Conservation (phyloP, 441 rosid species). For the Adansonia madagascariensis region DNA sequence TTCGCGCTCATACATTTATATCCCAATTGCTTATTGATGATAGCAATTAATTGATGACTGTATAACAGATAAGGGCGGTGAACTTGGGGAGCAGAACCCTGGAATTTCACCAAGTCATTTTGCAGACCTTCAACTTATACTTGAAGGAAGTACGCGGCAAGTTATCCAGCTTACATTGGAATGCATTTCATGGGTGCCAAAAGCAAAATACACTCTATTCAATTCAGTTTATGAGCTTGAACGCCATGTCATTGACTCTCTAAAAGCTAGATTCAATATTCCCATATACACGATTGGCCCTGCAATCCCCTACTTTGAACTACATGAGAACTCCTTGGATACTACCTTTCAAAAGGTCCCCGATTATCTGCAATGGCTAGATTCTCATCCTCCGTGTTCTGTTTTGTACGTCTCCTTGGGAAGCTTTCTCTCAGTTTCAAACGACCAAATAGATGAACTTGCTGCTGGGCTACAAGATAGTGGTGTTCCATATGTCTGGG, state of each 20-base stretch:
- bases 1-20: not conserved
- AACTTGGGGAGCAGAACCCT: not conserved
- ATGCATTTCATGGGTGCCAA: conserved; percentile 27
- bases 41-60: not conserved
- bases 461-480: conserved; percentile 28
- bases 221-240: conserved; percentile 46
- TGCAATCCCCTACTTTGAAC: conserved; percentile 40
- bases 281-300: conserved; percentile 45
- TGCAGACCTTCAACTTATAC: conserved; percentile 27
- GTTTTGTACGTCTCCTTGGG: conserved; percentile 39
- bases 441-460: conserved; percentile 36
- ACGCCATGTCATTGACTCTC: conserved; percentile 26
- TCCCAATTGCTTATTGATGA: not conserved
- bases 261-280: conserved; percentile 27
- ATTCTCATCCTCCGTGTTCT: conserved; percentile 35
- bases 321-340: not conserved
- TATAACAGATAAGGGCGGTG: conserved; percentile 5
- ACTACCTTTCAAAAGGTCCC: conserved; percentile 26
- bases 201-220: conserved; percentile 31
- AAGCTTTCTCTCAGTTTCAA: conserved; percentile 34
- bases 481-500: conserved; percentile 36
- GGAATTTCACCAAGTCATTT: conserved; percentile 25
- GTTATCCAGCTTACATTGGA: conserved; percentile 3
- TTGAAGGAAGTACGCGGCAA: conserved; percentile 5
- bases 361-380: conserved; percentile 28